These are phyloP conservation scores for Exophiala sideris DNA, from an alignment of 2,329 filamentous ascomycete genomes.

Conservation along the genomic window DNA sequence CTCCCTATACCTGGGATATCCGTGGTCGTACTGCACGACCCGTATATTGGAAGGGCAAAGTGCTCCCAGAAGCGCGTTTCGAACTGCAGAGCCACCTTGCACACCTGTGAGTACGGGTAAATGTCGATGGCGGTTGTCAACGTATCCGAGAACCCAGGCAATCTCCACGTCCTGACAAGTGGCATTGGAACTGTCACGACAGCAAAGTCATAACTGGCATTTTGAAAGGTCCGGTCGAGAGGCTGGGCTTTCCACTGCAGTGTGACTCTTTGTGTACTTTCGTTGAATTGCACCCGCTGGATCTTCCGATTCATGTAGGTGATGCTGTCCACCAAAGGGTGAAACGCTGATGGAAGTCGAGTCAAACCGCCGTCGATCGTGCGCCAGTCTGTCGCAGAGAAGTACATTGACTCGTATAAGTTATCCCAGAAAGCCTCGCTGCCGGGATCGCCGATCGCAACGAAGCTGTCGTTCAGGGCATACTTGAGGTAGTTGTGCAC, in stretches of 20 bases:
- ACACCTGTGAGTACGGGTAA: conserved; percentile 50
- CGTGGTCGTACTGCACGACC: conserved; percentile 56
- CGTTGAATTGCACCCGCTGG: conserved; percentile 54
- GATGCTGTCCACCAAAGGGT: conserved; percentile 57
- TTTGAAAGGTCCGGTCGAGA: conserved; percentile 43
- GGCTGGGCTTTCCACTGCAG: conserved; percentile 52
- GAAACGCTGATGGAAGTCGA: conserved; percentile 60
- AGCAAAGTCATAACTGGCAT: conserved; percentile 61
- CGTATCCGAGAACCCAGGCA: conserved; percentile 54
- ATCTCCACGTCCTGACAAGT: conserved; percentile 60
- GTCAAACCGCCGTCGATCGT: conserved; percentile 63
- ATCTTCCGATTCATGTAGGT: conserved; percentile 58
- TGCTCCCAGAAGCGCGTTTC: conserved; percentile 61
- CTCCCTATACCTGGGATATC: conserved; percentile 61
- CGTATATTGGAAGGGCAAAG: conserved; percentile 55
- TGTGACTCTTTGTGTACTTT: conserved; percentile 51
- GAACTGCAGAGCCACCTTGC: conserved; percentile 65
- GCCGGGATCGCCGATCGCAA: conserved; percentile 42
- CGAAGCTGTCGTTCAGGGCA: conserved; percentile 52
- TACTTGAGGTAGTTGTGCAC: conserved; percentile 52
- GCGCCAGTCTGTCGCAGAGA: conserved; percentile 57
- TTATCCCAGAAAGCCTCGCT: conserved; percentile 43
- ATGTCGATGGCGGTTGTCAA: conserved; percentile 47
- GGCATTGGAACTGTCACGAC: conserved; percentile 64
- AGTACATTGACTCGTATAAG: conserved; percentile 59